Percentiles rank a stretch among this genome's conserved stretches.
These are phyloP conservation scores for Teunomyces gatunensis DNA, from an alignment of 805 yeast species.

Conservation along the genomic window DNA sequence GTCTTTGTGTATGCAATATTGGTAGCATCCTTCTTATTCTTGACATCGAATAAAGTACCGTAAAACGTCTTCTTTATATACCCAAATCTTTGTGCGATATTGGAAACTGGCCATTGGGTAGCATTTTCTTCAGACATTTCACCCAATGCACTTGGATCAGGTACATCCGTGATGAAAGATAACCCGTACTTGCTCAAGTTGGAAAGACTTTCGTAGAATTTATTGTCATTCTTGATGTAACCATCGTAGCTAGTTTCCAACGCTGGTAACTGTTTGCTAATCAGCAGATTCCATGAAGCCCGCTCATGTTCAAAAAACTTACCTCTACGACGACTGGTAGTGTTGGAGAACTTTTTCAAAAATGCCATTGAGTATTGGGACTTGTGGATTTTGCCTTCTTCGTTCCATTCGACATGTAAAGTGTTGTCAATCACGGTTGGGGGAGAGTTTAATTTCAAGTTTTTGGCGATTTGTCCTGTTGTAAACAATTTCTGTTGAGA, in stretches of 20 bases:
- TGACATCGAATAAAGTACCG: slow-evolving; percentile 70
- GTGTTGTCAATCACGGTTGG: slow-evolving; percentile 30
- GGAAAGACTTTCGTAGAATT: slow-evolving; percentile 38
- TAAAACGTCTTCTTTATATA: slow-evolving; percentile 70
- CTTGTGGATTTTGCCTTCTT: slow-evolving; percentile 19
- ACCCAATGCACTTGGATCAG: slow-evolving; percentile 33
- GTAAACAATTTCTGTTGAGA: slow-evolving; percentile 64
- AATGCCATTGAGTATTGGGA: slow-evolving; percentile 46
- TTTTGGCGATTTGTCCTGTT: slow-evolving; percentile 46
- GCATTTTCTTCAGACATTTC: slow-evolving; percentile 42
- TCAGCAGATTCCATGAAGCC: slow-evolving; percentile 36
- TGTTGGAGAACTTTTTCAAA: slow-evolving; percentile 41
- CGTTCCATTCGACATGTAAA: slow-evolving; percentile 42
- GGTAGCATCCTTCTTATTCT: slow-evolving; percentile 46
- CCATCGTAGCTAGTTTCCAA: slow-evolving; percentile 35
- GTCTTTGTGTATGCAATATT: slow-evolving; percentile 69
- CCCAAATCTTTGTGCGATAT: slow-evolving; percentile 53
- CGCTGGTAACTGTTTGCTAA: slow-evolving; percentile 7
- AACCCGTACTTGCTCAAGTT: slow-evolving; percentile 57
- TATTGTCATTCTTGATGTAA: slow-evolving; percentile 26
- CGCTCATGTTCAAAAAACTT: slow-evolving; percentile 33
- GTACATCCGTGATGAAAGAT: slow-evolving; percentile 52
- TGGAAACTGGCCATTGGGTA: slow-evolving; percentile 36
- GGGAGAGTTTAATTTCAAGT: slow-evolving; percentile 34
- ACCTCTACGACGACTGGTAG: slow-evolving; percentile 30